Evolutionary conservation across 2,329 filamentous ascomycete species (phyloP).

Genomic region (Colletotrichum melonis): DNA sequence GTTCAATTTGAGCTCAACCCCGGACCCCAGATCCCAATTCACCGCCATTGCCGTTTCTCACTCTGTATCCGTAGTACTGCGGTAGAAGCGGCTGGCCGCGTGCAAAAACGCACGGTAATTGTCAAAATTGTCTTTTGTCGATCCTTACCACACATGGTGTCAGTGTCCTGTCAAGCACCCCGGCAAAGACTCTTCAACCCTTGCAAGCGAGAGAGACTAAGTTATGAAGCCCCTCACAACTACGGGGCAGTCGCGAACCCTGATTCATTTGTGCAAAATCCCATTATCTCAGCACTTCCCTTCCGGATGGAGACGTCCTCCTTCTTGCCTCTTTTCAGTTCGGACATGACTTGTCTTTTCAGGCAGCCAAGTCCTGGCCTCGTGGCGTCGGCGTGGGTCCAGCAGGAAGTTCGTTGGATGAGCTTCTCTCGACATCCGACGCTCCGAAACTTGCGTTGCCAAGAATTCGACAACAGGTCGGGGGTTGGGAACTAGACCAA

Average conservation of each 20-base stretch:
- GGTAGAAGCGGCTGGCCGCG: conserved; percentile 4
- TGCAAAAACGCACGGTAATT: not conserved
- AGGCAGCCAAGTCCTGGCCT: conserved; percentile 6
- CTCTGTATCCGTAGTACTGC: not conserved
- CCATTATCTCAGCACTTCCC: not conserved
- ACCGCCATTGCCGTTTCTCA: not conserved
- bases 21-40: not conserved
- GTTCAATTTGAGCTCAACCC: not conserved
- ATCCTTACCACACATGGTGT: conserved; percentile 12
- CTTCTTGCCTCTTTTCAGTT: not conserved
- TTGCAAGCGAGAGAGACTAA: conserved; percentile 16
- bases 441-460: conserved; percentile 2
- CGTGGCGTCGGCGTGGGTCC: conserved; percentile 9
- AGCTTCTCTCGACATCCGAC: not conserved
- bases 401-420: not conserved
- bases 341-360: conserved; percentile 12
- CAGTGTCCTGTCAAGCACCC: conserved; percentile 4
- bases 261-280: conserved; percentile 24
- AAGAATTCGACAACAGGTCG: conserved; percentile 10
- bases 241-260: conserved; percentile 17
- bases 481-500: not conserved
- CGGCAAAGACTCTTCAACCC: conserved; percentile 7
- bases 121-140: conserved; percentile 12
- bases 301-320: not conserved
- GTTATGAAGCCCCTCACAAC: conserved; percentile 1